Conservation (phyloP, 768 basidiomycete genomes). For the Myochromella boudieri region DNA sequence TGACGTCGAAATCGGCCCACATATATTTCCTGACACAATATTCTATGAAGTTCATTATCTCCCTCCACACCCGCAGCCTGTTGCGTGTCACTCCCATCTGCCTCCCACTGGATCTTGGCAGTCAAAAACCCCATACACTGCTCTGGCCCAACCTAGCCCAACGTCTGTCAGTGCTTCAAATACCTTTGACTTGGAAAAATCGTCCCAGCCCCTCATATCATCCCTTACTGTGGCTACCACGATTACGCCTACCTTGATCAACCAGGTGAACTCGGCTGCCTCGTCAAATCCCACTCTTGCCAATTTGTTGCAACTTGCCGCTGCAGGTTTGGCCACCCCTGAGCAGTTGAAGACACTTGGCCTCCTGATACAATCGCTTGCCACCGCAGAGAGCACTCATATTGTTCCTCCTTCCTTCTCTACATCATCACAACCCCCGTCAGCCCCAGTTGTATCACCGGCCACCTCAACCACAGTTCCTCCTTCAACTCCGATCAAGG, state of each 20-base stretch:
- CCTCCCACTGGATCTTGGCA: conserved; percentile 27
- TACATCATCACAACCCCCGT: conserved; percentile 3
- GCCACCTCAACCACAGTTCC: conserved; percentile 11
- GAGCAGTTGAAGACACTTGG: conserved; percentile 71
- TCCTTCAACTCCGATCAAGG: conserved; percentile 37
- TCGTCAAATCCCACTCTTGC: conserved; percentile 66
- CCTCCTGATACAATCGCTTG: conserved; percentile 69
- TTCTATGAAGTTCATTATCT: conserved; percentile 78
- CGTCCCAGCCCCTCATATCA: conserved; percentile 41
- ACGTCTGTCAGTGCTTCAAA: conserved; percentile 2
- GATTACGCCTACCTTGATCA: conserved; percentile 57
- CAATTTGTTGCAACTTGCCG: conserved; percentile 63
- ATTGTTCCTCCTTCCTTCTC: conserved; percentile 13
- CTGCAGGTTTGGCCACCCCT: conserved; percentile 56
- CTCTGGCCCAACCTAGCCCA: conserved; percentile 14
- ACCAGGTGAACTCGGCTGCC: conserved; percentile 67
- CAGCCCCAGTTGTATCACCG: conserved; percentile 13
- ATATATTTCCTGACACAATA: conserved; percentile 63
- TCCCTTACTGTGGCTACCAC: conserved; percentile 44
- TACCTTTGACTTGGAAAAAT: background rate
- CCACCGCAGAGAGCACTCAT: conserved; percentile 28
- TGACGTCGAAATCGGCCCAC: conserved; percentile 74
- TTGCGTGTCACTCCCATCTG: conserved; percentile 18
- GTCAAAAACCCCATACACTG: conserved; percentile 23
- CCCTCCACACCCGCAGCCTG: conserved; percentile 25